These are phyloP conservation scores for Cladosporium oxysporum DNA, from an alignment of 2,329 filamentous ascomycete genomes.

Conservation along the genomic window DNA sequence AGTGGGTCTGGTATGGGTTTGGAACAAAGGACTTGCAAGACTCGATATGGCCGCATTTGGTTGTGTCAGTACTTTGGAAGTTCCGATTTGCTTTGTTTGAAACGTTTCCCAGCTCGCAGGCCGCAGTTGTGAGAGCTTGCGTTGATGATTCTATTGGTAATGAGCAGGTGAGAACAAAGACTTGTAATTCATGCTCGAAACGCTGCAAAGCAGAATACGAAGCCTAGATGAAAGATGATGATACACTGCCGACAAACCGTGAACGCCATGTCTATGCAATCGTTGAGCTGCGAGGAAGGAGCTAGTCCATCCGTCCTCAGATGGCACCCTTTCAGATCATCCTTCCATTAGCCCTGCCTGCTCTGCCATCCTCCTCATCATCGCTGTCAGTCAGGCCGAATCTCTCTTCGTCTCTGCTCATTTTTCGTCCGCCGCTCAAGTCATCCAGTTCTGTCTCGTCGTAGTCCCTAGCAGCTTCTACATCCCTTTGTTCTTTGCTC, in stretches of 20 bases:
- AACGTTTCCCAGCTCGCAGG: not conserved
- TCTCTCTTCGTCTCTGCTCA: constrained; percentile 11
- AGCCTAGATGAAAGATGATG: not conserved
- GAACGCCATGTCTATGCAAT: not conserved
- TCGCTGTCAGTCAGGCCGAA: constrained; percentile 23
- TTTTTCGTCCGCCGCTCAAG: constrained; percentile 37
- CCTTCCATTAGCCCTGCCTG: constrained; percentile 14
- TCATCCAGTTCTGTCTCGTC: constrained; percentile 63
- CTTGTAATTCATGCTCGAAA: not conserved
- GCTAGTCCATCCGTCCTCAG: not conserved
- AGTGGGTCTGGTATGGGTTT: not conserved
- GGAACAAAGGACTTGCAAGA: not conserved
- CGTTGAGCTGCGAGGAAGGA: not conserved
- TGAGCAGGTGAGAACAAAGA: not conserved
- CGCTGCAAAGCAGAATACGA: not conserved
- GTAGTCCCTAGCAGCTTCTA: constrained; percentile 61
- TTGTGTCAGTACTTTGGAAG: not conserved
- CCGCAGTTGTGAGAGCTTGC: not conserved
- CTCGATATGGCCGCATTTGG: not conserved
- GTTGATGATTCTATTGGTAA: not conserved
- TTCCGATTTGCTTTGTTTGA: not conserved
- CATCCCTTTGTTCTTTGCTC: constrained; percentile 46
- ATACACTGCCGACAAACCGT: not conserved
- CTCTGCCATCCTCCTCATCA: constrained; percentile 21
- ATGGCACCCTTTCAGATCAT: not conserved